A percentile compares a stretch with the other conserved stretches of the same genome.
Evolutionary conservation across 1,284 basidiomycete species (phyloP).

Genomic region (Rhodofomes roseus): DNA sequence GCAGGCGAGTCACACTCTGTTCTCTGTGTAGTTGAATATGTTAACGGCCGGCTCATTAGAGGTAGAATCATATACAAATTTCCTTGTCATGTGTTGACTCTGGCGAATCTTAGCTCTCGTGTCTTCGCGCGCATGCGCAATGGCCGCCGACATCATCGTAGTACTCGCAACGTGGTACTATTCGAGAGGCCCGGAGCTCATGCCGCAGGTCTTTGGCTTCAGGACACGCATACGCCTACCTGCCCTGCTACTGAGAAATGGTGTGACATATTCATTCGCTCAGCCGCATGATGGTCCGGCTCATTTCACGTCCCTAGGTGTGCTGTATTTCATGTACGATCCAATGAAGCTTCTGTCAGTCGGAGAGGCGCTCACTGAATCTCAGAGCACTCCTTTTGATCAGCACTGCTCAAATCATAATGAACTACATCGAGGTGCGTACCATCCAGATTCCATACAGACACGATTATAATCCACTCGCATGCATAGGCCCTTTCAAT

Average conservation of each 20-base stretch:
- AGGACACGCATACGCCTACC: background rate
- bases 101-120: background rate
- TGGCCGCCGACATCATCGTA: background rate
- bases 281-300: too few relatives aligned
- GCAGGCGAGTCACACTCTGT: background rate
- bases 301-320: background rate
- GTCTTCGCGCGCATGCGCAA: background rate
- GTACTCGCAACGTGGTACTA: background rate
- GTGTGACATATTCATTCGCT: background rate
- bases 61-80: too few relatives aligned
- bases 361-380: background rate
- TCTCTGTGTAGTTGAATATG: background rate
- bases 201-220: background rate
- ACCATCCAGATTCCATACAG: background rate
- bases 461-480: background rate
- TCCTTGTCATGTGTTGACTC: too few relatives aligned
- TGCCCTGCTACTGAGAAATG: background rate
- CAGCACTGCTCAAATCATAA: background rate
- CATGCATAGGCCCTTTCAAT: background rate
- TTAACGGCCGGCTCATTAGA: too few relatives aligned
- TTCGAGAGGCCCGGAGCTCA: background rate
- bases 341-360: background rate
- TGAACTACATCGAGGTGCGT: background rate
- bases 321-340: background rate
- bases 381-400: background rate